Base-by-base conservation (phyloP, 345 rosid genomes). In the Eutrema japonicum region DNA sequence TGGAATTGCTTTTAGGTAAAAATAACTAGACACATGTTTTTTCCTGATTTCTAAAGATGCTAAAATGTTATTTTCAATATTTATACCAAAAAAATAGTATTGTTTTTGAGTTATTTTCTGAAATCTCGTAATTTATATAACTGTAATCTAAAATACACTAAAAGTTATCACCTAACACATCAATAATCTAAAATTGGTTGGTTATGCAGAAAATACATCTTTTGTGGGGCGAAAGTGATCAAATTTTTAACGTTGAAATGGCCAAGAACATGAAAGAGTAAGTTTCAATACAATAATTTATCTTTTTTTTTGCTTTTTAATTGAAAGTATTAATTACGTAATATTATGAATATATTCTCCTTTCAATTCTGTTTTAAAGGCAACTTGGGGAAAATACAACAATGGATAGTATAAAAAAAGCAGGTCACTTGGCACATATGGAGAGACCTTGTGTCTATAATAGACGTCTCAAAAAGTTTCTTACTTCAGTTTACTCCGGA, bases 211-310 rank as follows among this genome's bases (percentile, higher is more conserved):
- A 80, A 68, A 84, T 94, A 77, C 91, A 86, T 83, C 88, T 93
- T 3, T 45, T 93, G 22, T 93, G 96, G 97, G 98, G 98, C 1
- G 95, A 91, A 76, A 72, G 80, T 56, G 98, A 94, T 30, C 88
- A 82, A 33, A 67, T 88, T 32, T 91, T 94, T 80, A 84, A 80
- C 32, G 68, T 89, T 63, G 95, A 84, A 71, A 77, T 81, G 5
- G 98, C 97, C 48, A 83, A 84, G 77, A 87, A 74, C 77, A 89
- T 94, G 96, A 89, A 86, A 85, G 85, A 80, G 98, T 94, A 86
- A 5, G 87, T 71, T 40, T 38, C 41, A 42, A 22, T 50, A 43
- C 5, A 57, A 3, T 18, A 38, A 2, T 43, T 41, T 22, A 22
- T 2, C 16, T 4, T 43, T 45, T 62, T 3, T 5, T 22, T 22